phyloP scores from a whole-genome alignment of 331 rosid genomes.

The Malus hybrid region DNA sequence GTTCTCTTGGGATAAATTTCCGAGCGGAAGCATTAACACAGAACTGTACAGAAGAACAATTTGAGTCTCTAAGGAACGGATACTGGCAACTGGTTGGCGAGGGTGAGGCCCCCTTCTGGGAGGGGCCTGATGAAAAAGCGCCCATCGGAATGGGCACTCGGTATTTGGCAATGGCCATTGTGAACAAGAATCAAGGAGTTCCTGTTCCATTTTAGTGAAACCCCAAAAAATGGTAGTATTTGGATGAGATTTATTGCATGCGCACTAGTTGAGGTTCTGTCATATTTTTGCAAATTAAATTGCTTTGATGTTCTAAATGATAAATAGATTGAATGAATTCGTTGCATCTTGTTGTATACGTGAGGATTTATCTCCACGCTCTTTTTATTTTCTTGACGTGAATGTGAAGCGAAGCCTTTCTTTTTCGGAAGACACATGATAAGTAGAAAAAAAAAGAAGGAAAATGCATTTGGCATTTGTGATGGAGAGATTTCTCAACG shows the following conservation, averaged over 20 bases:
- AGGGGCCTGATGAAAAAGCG: conserved; percentile 64
- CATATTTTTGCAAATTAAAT: neutral
- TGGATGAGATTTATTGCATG: neutral
- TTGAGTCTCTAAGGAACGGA: conserved; percentile 68
- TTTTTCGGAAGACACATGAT: too few species aligned
- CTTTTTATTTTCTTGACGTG: too few species aligned
- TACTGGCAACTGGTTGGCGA: conserved; percentile 96
- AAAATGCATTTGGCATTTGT: too few species aligned
- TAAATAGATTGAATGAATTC: too few species aligned
- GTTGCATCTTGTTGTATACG: too few species aligned
- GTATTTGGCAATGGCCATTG: conserved; percentile 87
- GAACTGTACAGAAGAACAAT: conserved; percentile 85
- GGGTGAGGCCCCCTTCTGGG: conserved; percentile 95
- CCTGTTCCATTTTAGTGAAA: conserved; percentile 65
- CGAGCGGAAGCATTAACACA: conserved; percentile 73
- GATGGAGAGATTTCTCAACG: too few species aligned
- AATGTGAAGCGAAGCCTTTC: too few species aligned
- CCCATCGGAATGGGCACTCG: conserved; percentile 95
- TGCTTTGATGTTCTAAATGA: neutral
- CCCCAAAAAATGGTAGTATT: neutral
- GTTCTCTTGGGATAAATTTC: conserved; percentile 86
- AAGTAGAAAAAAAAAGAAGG: too few species aligned
- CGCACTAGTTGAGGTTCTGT: neutral
- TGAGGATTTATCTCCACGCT: too few species aligned
- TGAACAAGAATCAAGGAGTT: conserved; percentile 76